Conservation (phyloP, 129 eudicot genomes). For the Escallonia rubra region DNA sequence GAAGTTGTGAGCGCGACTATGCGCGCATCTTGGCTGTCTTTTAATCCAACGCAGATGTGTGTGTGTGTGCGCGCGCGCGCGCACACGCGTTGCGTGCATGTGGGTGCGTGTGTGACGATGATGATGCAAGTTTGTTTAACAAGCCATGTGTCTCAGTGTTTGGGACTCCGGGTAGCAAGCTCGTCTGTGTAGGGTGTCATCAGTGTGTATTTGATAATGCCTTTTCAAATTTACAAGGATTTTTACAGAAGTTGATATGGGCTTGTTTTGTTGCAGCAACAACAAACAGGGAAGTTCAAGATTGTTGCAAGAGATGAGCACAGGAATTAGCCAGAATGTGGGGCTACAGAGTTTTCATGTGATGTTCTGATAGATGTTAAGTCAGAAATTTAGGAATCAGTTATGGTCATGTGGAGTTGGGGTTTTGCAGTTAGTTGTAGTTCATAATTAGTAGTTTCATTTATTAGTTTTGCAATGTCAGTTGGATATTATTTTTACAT, state of each 20-base stretch:
- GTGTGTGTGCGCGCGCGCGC: no score
- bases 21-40: no score
- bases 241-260: neutral
- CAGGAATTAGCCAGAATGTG: conserved; percentile 12
- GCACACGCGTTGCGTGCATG: no score
- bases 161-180: no score
- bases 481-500: no score
- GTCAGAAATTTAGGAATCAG: neutral
- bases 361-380: neutral
- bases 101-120: neutral
- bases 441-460: neutral
- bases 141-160: no score
- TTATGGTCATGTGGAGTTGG: neutral
- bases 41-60: neutral
- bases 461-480: neutral
- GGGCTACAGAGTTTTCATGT: neutral
- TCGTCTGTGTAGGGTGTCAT: no score
- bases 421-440: neutral
- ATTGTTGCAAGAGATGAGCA: conserved; percentile 69
- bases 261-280: conserved; percentile 68
- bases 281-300: conserved; percentile 85
- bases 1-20: no score
- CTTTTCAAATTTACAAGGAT: no score
- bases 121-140: neutral
- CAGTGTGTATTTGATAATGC: no score